Percentiles rank a stretch among this genome's conserved stretches.
phyloP scores from a whole-genome alignment of 768 basidiomycete genomes.

The Peribolospora baueri region DNA sequence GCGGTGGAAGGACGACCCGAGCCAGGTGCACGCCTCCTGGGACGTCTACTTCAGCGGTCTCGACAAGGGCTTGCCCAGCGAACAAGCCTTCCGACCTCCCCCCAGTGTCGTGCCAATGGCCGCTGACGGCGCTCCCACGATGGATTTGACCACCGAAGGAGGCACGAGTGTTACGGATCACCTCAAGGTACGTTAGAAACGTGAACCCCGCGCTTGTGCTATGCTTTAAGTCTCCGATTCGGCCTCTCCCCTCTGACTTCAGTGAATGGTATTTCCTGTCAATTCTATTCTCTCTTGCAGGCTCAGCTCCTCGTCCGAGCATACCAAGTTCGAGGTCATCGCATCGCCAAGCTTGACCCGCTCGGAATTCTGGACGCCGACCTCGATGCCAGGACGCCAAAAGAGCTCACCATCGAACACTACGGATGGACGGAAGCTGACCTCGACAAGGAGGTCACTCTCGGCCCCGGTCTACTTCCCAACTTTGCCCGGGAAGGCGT shows the following conservation, averaged over 20 bases:
- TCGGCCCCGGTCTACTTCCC: constrained; percentile 87
- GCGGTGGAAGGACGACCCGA: constrained; percentile 38
- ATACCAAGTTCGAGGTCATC: constrained; percentile 96
- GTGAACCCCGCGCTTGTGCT: background rate
- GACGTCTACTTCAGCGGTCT: constrained; percentile 77
- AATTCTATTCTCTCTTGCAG: constrained; percentile 23
- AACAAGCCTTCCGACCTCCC: constrained; percentile 63
- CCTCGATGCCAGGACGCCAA: constrained; percentile 47
- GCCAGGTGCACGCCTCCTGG: constrained; percentile 85
- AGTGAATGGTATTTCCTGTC: background rate
- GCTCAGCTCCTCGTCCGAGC: constrained; percentile 93
- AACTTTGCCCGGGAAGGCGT: constrained; percentile 71
- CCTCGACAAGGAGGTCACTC: constrained; percentile 75
- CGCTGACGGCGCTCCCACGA: constrained; percentile 52
- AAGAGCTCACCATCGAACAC: constrained; percentile 75
- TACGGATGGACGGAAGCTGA: constrained; percentile 91
- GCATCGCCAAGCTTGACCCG: constrained; percentile 84
- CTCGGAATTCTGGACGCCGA: constrained; percentile 80
- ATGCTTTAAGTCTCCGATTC: background rate
- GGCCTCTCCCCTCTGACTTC: background rate
- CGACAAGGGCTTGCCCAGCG: constrained; percentile 56
- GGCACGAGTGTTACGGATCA: constrained; percentile 74
- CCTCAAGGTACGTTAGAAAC: constrained; percentile 43
- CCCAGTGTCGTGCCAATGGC: constrained; percentile 42
- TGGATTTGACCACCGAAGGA: constrained; percentile 32